Evolutionary conservation across 2,329 filamentous ascomycete species (phyloP), one percentile per base, ranked within the genome.

Genomic region (Venturia pyrina): DNA sequence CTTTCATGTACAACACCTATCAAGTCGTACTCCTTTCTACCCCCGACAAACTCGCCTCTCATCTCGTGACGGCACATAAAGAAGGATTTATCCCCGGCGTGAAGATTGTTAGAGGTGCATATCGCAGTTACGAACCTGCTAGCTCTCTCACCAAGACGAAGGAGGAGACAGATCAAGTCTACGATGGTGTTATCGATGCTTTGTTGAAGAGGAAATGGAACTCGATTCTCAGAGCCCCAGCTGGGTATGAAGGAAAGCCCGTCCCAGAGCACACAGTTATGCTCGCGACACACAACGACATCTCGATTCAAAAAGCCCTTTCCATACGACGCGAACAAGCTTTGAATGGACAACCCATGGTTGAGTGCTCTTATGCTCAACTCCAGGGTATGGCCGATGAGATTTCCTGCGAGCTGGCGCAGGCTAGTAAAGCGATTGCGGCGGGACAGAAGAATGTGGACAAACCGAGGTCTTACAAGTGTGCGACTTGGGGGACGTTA

Each of bases 321-420:
- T 71, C 74, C 7, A 75, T 85, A 11, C 81, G 82, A 63, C 77
- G 79, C 57, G 69, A 77, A 24, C 82, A 84, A 62, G 69, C 76
- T 37, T 69, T 71, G 56, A 72, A 72, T 4, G 72, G 75, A 50
- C 68, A 80, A 68, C 50, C 76, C 2, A 78, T 79, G 4, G 80
- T 83, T 1, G 78, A 80, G 2, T 76, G 85, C 11, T 76, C 78
- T 0, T 92, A 91, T 75, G 89, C 89, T 2, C 93, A 97, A 78
- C 84, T 97, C 0, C 89, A 93, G 79, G 93, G 93, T 50, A 98
- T 98, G 93, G 93, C 93, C 1, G 93, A 98, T 71, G 93, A 97
- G 74, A 87, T 98, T 64, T 91, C 88, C 66, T 82, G 83, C 69
- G 76, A 78, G 3, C 74, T 86, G 0, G 73, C 86, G 19, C 77